Evolutionary conservation across 345 rosid genomes (phyloP), one percentile per base, ranked within the genome.

Genomic region (Acer negundo): DNA sequence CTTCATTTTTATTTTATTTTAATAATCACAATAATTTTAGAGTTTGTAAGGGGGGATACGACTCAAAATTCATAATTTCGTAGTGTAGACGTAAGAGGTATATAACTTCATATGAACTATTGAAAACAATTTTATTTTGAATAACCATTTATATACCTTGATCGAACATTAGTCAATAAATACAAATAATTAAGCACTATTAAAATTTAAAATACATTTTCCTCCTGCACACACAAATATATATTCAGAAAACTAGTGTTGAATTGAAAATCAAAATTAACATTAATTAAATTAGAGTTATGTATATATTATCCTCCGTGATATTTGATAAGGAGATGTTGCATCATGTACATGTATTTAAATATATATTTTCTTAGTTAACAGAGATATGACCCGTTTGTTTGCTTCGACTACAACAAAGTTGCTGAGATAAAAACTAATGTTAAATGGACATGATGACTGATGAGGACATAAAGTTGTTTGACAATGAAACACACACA

Each of bases 401-500:
- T 70, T 79, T 70, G 61, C 53, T 62, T 82, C 84, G 56, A 61
- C 62, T n/a, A 44, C 16, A 81, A 75, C 76, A 81, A 79, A 69
- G 26, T 73, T 73, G 80, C 71, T 40, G 75, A 66, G 74, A 49
- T 38, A 46, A 12, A 46, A 35, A 56, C 38, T 31, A 58, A 35
- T 58, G 15, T 38, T 38, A 69, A 70, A 55, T 47, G 63, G 67
- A 70, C 77, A 84, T 62, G 76, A 82, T 72, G 86, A 79, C 65
- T 84, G 90, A 90, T 70, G 74, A 82, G 24, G 91, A 87, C 91
- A 85, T 83, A 84, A 87, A 84, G 92, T 15, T 53, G n/a, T 80
- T 75, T 80, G 80, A 86, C 76, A 80, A 75, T 51, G 85, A 82
- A 35, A 4, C 6, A 4, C 35, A 31, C 35, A 31, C 35, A 31